Evolutionary conservation across 2,329 filamentous ascomycete species (phyloP), one percentile per base, ranked within the genome.

Genomic region (Fusarium longipes): DNA sequence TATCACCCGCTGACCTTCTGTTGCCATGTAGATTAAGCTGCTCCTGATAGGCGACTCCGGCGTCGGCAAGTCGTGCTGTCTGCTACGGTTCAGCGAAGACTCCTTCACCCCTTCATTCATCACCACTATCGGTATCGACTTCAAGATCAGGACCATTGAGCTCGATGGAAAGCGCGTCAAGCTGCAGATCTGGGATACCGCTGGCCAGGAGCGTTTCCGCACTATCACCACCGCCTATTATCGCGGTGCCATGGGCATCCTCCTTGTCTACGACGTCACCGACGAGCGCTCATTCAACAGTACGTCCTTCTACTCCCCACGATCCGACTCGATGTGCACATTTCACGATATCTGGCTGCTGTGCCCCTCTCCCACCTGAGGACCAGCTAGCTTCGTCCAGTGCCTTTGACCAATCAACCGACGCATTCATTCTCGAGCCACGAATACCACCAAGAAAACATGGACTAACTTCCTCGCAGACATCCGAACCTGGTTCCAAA

Each of bases 211-310:
- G 83, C 91, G 96, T 66, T 99, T 99, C 87, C 89, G 96, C 72
- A 99, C 96, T 69, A 99, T 99, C 83, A 99, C 96, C 52, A 98
- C 96, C 45, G 95, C 96, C 72, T 99, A 99, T 84, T 99, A 99
- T 82, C 88, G 96, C 77, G 96, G 96, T 75, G 96, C 96, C 71
- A 98, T 98, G 95, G 96, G 96, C 63, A 98, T 98, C 73, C 84
- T 98, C 78, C 86, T 99, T 68, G 95, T 98, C 52, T 99, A 99
- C 82, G 96, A 99, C 82, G 96, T 99, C 75, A 99, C 96, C 48
- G 96, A 99, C 77, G 92, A 97, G 84, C 87, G 93, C 78, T 96
- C 92, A 67, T 97, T 97, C 79, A 93, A 97, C 81, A 97, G 94
- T 97, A 86, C 75, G 91, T 57, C 55, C 47, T 36, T 29, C 33